Evolutionary conservation across 2,329 filamentous ascomycete genomes (phyloP), one percentile per base, ranked within the genome.

Genomic region (Trichoderma polysporum): DNA sequence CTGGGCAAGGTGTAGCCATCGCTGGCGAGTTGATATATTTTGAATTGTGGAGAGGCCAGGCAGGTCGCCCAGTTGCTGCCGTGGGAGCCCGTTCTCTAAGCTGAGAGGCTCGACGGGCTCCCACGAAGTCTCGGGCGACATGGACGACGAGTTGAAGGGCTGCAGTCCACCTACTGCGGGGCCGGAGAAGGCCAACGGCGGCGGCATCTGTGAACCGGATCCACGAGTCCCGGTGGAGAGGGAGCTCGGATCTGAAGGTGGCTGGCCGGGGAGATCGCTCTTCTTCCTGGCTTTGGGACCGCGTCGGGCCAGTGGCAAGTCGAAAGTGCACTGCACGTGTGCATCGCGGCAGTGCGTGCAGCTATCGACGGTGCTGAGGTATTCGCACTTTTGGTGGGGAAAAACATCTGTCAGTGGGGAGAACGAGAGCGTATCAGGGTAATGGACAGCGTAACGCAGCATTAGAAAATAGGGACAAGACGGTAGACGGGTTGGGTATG

Each of bases 221-320:
- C 45, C 50, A 53, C 41, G 66, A 47, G 60, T 27, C 31, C 52
- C 62, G 49, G 61, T 57, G 54, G 62, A 66, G 45, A 66, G 47
- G 22, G 66, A 45, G 63, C 53, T 49, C 59, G 65, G 39, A 69
- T 67, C 33, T 56, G 57, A 61, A 62, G 61, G 66, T 15, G 68
- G 69, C 35, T 68, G 69, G n/a, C 67, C 69, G 27, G 58, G 54
- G 4, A 67, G 57, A 39, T 71, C 67, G 50, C 64, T 58, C 35
- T 68, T 68, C 65, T 71, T 73, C 67, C 71, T 73, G n/a, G 72
- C 69, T 54, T 81, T 81, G 15, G 79, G 79, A 1, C 79, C 79
- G 63, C 79, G 73, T 69, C 77, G 73, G 10, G 74, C 77, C 37
- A 79, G 69, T 33, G 79, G 79, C 56, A 80, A 59, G 52, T 80